phyloP scores from a whole-genome alignment of 148 eudicot species.

The Spergularia marina region DNA sequence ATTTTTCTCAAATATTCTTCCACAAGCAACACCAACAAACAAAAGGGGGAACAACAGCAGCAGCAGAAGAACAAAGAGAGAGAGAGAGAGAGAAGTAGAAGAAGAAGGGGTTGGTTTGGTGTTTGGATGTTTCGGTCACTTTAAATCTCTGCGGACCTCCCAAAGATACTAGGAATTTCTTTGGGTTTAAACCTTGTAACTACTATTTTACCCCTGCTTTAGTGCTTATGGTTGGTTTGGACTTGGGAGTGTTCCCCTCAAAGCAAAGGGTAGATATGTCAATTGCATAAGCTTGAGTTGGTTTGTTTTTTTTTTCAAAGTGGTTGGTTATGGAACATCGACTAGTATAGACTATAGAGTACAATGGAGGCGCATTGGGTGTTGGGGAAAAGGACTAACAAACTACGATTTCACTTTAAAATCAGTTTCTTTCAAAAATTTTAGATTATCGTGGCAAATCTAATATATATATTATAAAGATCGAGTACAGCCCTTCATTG shows the following conservation, averaged over 20 bases:
- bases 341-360: neutral
- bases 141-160: conserved; percentile 13
- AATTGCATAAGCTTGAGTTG: neutral
- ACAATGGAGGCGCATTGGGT: too few relatives aligned
- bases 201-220: neutral
- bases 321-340: neutral
- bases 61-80: conserved; percentile 6
- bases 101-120: neutral
- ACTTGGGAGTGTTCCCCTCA: too few relatives aligned
- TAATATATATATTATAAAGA: too few relatives aligned
- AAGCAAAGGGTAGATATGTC: neutral
- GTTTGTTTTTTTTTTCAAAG: neutral
- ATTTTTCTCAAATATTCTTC: conserved; percentile 16
- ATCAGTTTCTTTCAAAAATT: too few relatives aligned
- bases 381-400: neutral
- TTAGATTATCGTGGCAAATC: too few relatives aligned
- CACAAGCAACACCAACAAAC: neutral
- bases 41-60: neutral
- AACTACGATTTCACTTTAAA: neutral
- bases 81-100: too few relatives aligned
- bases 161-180: neutral
- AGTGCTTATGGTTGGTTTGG: too few relatives aligned
- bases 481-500: too few relatives aligned
- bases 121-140: conserved; percentile 2
- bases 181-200: neutral